Percentiles rank a stretch among this genome's conserved stretches.
phyloP scores from a whole-genome alignment of 768 basidiomycete species.

The Chalciporus sphaerocephalus region DNA sequence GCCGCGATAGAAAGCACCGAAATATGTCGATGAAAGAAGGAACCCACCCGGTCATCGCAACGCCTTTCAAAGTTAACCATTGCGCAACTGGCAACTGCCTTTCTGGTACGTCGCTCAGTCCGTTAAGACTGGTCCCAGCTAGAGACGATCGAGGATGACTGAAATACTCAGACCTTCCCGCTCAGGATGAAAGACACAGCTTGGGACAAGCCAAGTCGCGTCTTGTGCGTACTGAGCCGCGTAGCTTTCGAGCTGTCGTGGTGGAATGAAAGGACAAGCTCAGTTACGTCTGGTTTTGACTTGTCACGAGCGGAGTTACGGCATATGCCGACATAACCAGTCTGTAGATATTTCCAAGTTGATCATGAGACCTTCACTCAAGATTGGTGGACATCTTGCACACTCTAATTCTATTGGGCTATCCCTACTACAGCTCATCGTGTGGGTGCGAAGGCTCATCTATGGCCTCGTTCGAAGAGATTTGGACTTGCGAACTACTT shows the following conservation, averaged over 20 bases:
- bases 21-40: not conserved
- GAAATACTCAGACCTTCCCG: slow-evolving; percentile 24
- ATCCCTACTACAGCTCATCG: slow-evolving; percentile 23
- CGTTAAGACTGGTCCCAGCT: slow-evolving; percentile 14
- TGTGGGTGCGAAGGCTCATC: slow-evolving; percentile 1
- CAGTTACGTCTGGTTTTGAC: too few relatives aligned
- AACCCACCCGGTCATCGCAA: slow-evolving; percentile 15
- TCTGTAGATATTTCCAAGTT: too few relatives aligned
- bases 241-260: slow-evolving; percentile 17
- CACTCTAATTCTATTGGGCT: too few relatives aligned
- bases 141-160: slow-evolving; percentile 20
- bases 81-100: slow-evolving; percentile 1
- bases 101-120: slow-evolving; percentile 17
- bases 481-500: slow-evolving; percentile 31
- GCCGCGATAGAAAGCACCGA: slow-evolving; percentile 10
- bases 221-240: slow-evolving; percentile 17
- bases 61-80: slow-evolving; percentile 11
- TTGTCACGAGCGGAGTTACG: too few relatives aligned
- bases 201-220: not conserved
- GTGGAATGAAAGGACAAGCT: too few relatives aligned
- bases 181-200: slow-evolving; percentile 19
- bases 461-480: not conserved
- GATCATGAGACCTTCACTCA: too few relatives aligned
- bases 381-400: too few relatives aligned
- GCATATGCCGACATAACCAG: not conserved